phyloP scores from a whole-genome alignment of 1,139 yeast genomes.

The Taphrina deformans region DNA sequence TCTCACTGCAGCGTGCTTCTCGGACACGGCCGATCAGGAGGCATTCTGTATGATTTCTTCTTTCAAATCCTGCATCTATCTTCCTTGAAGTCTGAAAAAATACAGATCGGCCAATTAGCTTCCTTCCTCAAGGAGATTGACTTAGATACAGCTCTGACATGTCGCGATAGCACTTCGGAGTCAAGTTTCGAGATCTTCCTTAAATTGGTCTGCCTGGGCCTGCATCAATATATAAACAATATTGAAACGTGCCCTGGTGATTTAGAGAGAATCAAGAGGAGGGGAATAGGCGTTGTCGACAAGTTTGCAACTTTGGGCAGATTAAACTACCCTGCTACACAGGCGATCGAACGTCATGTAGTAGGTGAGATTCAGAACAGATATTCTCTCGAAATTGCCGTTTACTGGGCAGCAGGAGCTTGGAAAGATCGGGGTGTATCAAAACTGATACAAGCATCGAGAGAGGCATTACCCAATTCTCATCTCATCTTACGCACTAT shows the following conservation, averaged over 20 bases:
- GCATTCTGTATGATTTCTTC: conserved; percentile 21
- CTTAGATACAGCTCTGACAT: not conserved
- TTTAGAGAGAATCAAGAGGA: not conserved
- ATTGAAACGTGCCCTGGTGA: not conserved
- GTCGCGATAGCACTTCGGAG: not conserved
- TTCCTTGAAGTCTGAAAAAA: not conserved
- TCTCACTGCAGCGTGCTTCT: conserved; percentile 1
- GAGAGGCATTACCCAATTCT: conserved; percentile 9
- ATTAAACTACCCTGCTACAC: conserved; percentile 7
- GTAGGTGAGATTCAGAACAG: conserved; percentile 22
- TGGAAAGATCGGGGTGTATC: conserved; percentile 23
- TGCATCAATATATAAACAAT: not conserved
- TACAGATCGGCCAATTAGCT: not conserved
- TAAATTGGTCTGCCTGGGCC: conserved; percentile 7
- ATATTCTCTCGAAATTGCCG: conserved; percentile 21
- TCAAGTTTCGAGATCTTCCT: conserved; percentile 11
- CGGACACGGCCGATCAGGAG: conserved; percentile 18
- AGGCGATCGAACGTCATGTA: not conserved
- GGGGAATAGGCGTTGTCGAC: conserved; percentile 12
- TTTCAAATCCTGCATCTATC: conserved; percentile 4
- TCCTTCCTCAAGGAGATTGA: not conserved
- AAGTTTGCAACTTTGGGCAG: conserved; percentile 24
- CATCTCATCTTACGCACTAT: conserved; percentile 20
- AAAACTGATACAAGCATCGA: conserved; percentile 9
- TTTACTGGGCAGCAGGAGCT: conserved; percentile 27